Percentiles rank a stretch among this genome's conserved stretches.
phyloP scores from a whole-genome alignment of 2,329 filamentous ascomycete species.

The Mycosphaerella arachidis region DNA sequence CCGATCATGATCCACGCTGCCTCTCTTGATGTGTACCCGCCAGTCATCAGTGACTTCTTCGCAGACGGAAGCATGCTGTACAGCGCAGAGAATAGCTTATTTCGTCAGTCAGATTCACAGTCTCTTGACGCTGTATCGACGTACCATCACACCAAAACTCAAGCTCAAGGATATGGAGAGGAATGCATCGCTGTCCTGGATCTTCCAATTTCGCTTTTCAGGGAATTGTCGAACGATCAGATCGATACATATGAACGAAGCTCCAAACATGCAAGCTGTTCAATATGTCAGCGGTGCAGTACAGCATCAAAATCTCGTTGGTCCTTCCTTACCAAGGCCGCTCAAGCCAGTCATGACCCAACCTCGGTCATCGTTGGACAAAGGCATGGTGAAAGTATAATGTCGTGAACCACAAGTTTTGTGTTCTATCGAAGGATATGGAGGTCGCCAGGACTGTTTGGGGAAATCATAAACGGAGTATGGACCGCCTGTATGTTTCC shows the following conservation, averaged over 20 bases:
- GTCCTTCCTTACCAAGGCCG: constrained; percentile 59
- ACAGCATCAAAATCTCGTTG: background rate
- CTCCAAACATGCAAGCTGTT: constrained; percentile 61
- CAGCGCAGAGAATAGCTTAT: constrained; percentile 80
- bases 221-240: constrained; percentile 68
- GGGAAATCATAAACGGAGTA: background rate
- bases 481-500: background rate
- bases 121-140: constrained; percentile 25
- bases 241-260: constrained; percentile 84
- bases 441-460: background rate
- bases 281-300: constrained; percentile 5
- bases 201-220: constrained; percentile 71
- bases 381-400: constrained; percentile 36
- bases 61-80: constrained; percentile 91
- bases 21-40: constrained; percentile 59
- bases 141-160: constrained; percentile 93
- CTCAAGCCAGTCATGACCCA: constrained; percentile 87
- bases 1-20: constrained; percentile 67
- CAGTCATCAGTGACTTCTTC: constrained; percentile 68
- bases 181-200: constrained; percentile 85
- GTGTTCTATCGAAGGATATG: background rate
- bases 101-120: constrained; percentile 4
- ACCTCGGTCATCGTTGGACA: constrained; percentile 79
- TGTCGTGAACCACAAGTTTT: background rate
- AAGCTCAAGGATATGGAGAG: constrained; percentile 83